Base-by-base conservation (phyloP, 2,329 filamentous ascomycete species). In the Fusarium longipes region DNA sequence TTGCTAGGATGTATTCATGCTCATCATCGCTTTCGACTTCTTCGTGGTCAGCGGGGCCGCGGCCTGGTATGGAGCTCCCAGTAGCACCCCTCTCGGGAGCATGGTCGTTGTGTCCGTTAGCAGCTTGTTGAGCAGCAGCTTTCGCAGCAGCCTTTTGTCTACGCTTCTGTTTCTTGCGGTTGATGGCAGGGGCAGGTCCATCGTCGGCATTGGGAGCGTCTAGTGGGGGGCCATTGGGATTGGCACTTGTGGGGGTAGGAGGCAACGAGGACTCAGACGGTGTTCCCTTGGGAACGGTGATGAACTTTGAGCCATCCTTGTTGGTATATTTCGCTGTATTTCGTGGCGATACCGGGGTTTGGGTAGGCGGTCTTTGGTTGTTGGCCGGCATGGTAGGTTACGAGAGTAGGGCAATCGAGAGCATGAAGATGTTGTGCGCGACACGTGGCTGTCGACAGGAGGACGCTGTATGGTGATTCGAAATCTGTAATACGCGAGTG, bases 161-260 rank as follows among this genome's bases (percentile, higher is more conserved):
- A 71, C 94, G 89, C 84, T 97, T 97, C 79, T 96, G 92, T 83
- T 97, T 98, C 84, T 97, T 97, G 76, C 92, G 89, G 80, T 97
- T 97, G 50, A 94, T 90, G 10, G 83, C 75, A 42, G 82, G 82
- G 42, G 82, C 80, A 44, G 78, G 72, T 47, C 63, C 65, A 63
- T 79, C 74, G 61, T 64, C 70, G 59, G 61, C 59, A 63, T 59
- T 39, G 25, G 57, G 48, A 50, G 70, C 38, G 66, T 70, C 65
- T 71, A 68, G 62, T 70, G 75, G 63, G 73, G 73, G 57, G 75
- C 72, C 68, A 68, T 69, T 77, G 75, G 69, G 76, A 74, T 73
- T 78, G 42, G 82, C 75, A 24, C 80, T 74, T 43, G 82, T 83
- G 54, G 85, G 85, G 27, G 78, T 80, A 35, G 86, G 84, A 53